Conservation (phyloP, 2,329 filamentous ascomycete species). For the Neocatenulostroma microsporum region DNA sequence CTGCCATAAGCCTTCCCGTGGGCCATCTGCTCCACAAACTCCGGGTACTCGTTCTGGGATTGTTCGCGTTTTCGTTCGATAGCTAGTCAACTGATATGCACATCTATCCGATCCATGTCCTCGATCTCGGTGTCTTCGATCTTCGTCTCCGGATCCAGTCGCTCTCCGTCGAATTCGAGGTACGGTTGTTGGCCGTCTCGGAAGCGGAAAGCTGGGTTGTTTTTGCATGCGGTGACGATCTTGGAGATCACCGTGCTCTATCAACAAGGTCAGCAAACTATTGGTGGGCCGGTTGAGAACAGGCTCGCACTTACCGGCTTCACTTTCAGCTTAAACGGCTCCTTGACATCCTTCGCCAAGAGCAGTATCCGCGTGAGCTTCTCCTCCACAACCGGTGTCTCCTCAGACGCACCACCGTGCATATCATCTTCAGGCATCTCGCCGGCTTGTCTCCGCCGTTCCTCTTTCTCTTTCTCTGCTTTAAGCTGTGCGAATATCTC, state of each 20-base stretch:
- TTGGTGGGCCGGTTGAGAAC: too few species aligned
- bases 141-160: slow-evolving; percentile 51
- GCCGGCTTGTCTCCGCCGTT: slow-evolving; percentile 5
- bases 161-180: slow-evolving; percentile 69
- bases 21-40: too few species aligned
- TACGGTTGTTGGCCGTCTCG: slow-evolving; percentile 47
- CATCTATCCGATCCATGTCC: slow-evolving; percentile 68
- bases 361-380: slow-evolving; percentile 41
- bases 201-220: slow-evolving; percentile 46
- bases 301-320: slow-evolving; percentile 35
- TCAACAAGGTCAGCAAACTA: slow-evolving; percentile 23
- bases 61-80: too few species aligned
- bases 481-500: slow-evolving; percentile 50
- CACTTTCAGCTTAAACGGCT: slow-evolving; percentile 45
- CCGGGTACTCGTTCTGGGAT: too few species aligned
- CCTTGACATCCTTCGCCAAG: slow-evolving; percentile 43
- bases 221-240: slow-evolving; percentile 54
- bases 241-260: slow-evolving; percentile 53
- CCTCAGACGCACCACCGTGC: slow-evolving; percentile 6
- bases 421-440: slow-evolving; percentile 13
- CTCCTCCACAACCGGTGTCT: slow-evolving; percentile 16
- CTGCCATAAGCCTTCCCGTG: too few species aligned
- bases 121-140: slow-evolving; percentile 63
- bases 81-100: slow-evolving; percentile 50
- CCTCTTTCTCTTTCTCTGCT: slow-evolving; percentile 37